phyloP scores from a whole-genome alignment of 2,329 filamentous ascomycete genomes.

The Acrocalymma vagum region DNA sequence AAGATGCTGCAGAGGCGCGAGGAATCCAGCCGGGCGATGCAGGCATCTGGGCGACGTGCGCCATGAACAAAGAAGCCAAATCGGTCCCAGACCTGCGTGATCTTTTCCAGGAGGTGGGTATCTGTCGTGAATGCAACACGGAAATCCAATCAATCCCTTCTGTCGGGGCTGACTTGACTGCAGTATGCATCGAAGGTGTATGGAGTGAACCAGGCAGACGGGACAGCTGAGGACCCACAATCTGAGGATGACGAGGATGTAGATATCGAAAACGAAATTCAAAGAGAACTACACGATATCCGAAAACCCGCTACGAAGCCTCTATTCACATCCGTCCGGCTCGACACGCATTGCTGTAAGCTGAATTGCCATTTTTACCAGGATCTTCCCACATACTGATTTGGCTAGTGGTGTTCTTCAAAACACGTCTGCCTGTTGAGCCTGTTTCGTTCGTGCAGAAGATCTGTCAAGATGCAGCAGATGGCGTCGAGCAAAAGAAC shows the following conservation, averaged over 20 bases:
- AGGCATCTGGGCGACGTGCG: constrained; percentile 82
- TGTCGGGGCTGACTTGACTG: constrained; percentile 49
- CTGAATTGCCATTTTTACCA: constrained; percentile 1
- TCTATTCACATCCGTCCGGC: constrained; percentile 61
- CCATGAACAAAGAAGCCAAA: constrained; percentile 74
- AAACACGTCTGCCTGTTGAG: constrained; percentile 64
- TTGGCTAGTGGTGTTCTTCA: constrained; percentile 64
- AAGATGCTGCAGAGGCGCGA: constrained; percentile 37
- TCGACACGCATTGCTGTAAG: constrained; percentile 65
- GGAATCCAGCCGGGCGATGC: constrained; percentile 72
- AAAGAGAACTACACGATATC: constrained; percentile 74
- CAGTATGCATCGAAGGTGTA: constrained; percentile 72
- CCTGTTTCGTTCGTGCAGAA: constrained; percentile 67
- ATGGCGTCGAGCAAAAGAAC: constrained; percentile 59
- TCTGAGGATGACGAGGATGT: constrained; percentile 39
- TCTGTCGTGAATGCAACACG: no score
- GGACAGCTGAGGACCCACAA: constrained; percentile 50
- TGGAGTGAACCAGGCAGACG: constrained; percentile 45
- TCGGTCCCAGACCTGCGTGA: constrained; percentile 72
- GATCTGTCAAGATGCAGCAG: constrained; percentile 65
- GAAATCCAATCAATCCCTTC: constrained; percentile 7
- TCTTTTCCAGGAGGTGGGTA: constrained; percentile 72
- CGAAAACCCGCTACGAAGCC: constrained; percentile 59
- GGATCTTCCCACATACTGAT: constrained; percentile 21
- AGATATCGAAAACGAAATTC: constrained; percentile 79